phyloP scores from a whole-genome alignment of 2,329 filamentous ascomycete genomes.

The Cercospora beticola region DNA sequence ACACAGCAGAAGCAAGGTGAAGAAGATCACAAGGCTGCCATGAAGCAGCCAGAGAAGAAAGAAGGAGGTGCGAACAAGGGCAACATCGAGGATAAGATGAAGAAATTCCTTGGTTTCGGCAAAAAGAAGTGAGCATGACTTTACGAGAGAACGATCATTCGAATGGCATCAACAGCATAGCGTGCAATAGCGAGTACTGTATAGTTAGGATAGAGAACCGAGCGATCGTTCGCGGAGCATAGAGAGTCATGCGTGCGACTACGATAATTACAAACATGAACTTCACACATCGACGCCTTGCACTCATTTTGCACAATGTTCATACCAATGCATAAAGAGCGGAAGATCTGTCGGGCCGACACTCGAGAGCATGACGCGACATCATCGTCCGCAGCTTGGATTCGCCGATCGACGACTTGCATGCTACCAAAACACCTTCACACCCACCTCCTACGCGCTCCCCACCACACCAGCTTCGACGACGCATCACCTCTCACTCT shows the following conservation, averaged over 20 bases:
- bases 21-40: slow-evolving; percentile 30
- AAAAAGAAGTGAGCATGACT: slow-evolving; percentile 56
- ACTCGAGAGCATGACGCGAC: background rate
- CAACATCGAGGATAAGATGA: slow-evolving; percentile 51
- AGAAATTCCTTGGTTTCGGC: slow-evolving; percentile 69
- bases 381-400: slow-evolving; percentile 1
- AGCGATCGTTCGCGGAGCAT: background rate
- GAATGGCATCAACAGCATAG: background rate
- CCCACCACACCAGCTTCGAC: background rate
- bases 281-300: background rate
- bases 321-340: background rate
- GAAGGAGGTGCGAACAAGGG: slow-evolving; percentile 30
- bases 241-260: background rate
- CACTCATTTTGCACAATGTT: no score
- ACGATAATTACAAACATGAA: background rate
- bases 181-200: background rate
- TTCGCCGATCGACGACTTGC: background rate
- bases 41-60: slow-evolving; percentile 32
- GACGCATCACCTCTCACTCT: background rate
- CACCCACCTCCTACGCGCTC: background rate
- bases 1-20: slow-evolving; percentile 44
- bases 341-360: background rate
- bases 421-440: background rate
- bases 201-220: background rate
- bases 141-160: background rate